phyloP scores from a whole-genome alignment of 345 rosid species.

The Salix koriyanagi region DNA sequence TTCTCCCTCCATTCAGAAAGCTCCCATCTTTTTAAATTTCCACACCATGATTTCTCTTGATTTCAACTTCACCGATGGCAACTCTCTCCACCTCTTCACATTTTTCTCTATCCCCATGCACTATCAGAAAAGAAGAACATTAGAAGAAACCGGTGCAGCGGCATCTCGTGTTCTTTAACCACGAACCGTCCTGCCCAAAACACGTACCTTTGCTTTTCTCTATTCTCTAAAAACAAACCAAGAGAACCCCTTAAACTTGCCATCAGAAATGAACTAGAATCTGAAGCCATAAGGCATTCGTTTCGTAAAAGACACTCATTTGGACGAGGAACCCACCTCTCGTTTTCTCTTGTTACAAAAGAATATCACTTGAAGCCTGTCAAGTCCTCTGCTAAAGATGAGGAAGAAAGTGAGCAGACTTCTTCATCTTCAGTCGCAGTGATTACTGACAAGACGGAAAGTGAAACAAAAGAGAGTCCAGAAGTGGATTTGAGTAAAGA shows the following conservation, averaged over 20 bases:
- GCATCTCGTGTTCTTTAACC: neutral
- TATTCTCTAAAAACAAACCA: neutral
- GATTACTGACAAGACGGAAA: constrained; percentile 34
- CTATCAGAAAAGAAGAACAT: neutral
- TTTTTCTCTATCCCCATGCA: neutral
- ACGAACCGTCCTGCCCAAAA: neutral
- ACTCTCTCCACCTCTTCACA: neutral
- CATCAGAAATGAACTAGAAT: constrained; percentile 1
- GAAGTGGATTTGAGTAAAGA: constrained; percentile 21
- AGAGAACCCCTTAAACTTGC: neutral
- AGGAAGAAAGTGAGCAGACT: constrained; percentile 33
- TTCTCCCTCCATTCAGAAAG: neutral
- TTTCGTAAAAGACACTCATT: constrained; percentile 1
- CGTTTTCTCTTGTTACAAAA: constrained; percentile 1
- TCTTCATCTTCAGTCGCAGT: constrained; percentile 43
- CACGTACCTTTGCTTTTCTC: neutral
- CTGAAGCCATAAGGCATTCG: neutral
- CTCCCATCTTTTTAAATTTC: neutral
- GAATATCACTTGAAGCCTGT: constrained; percentile 3
- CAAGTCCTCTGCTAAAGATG: constrained; percentile 40
- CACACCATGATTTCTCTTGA: neutral
- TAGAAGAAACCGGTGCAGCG: neutral
- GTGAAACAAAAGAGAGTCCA: constrained; percentile 7
- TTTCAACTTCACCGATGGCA: constrained; percentile 7
- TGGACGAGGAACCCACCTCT: constrained; percentile 5